Conservation (phyloP, 495 filamentous ascomycete species). For the Xylaria acuta region DNA sequence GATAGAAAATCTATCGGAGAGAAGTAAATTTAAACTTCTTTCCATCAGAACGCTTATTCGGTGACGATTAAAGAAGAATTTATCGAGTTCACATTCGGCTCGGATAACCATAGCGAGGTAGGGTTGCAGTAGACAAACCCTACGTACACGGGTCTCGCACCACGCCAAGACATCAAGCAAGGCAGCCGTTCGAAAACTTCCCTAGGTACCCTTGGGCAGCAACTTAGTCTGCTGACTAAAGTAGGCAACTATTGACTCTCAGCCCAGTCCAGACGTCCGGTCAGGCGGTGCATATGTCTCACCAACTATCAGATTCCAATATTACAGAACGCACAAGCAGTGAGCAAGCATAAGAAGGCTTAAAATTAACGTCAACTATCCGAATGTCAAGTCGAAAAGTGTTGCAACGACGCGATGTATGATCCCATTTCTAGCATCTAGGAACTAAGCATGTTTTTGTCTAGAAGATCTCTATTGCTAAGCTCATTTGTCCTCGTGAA, state of each 20-base stretch:
- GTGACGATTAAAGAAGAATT: neutral
- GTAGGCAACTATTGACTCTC: neutral
- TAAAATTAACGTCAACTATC: neutral
- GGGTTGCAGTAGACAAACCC: neutral
- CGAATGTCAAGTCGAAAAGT: neutral
- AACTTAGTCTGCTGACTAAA: neutral
- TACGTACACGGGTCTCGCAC: neutral
- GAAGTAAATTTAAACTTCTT: neutral
- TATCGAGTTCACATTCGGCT: neutral
- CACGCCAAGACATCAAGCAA: neutral
- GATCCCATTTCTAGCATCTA: neutral
- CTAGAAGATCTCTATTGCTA: slow-evolving; percentile 20
- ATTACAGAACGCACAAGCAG: neutral
- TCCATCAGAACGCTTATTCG: neutral
- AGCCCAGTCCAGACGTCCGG: neutral
- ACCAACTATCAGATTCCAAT: neutral
- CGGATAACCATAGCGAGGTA: neutral
- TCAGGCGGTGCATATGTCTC: slow-evolving; percentile 3
- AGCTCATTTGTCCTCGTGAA: neutral
- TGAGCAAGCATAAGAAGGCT: neutral
- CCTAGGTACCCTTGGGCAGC: neutral
- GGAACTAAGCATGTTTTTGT: slow-evolving; percentile 10
- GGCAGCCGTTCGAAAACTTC: neutral
- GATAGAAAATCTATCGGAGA: neutral
- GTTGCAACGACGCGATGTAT: neutral